These are phyloP conservation scores for Chytridiales sp. DNA, from an alignment of 371 early-diverging fungal species.

Conservation along the genomic window DNA sequence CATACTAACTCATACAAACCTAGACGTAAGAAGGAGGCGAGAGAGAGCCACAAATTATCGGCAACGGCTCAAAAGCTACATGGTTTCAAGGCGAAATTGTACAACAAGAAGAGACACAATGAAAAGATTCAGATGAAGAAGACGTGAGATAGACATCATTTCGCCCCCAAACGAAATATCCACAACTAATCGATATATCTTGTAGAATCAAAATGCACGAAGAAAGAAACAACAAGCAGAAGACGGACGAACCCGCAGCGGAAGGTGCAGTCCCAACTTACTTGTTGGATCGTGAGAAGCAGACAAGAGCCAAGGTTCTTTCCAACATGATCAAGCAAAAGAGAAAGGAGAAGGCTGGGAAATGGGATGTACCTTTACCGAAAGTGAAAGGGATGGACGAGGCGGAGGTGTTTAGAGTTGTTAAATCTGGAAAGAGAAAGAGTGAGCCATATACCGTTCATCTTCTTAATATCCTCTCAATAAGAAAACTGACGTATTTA, in stretches of 20 bases:
- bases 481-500: too few species aligned
- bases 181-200: neutral
- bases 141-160: constrained; percentile 56
- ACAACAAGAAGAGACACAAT: constrained; percentile 97
- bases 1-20: neutral
- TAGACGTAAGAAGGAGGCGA: constrained; percentile 96
- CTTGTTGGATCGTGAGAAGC: constrained; percentile 98
- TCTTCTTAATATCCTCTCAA: neutral
- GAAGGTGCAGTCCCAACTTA: constrained; percentile 98
- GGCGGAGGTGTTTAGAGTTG: constrained; percentile 98
- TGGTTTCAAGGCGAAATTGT: constrained; percentile 98
- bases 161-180: too few species aligned
- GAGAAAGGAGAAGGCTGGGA: constrained; percentile 99
- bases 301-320: constrained; percentile 93
- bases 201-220: constrained; percentile 91
- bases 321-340: constrained; percentile 99
- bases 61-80: constrained; percentile 95
- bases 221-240: constrained; percentile 90
- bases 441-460: constrained; percentile 34
- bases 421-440: constrained; percentile 96
- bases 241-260: constrained; percentile 72
- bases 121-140: constrained; percentile 99
- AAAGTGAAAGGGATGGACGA: constrained; percentile 99
- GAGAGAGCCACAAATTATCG: constrained; percentile 88
- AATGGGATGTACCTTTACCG: constrained; percentile 98